Evolutionary conservation across 73 alveolate genomes (phyloP), one percentile per base, ranked within the genome.

Genomic region (Halteria grandinella): DNA sequence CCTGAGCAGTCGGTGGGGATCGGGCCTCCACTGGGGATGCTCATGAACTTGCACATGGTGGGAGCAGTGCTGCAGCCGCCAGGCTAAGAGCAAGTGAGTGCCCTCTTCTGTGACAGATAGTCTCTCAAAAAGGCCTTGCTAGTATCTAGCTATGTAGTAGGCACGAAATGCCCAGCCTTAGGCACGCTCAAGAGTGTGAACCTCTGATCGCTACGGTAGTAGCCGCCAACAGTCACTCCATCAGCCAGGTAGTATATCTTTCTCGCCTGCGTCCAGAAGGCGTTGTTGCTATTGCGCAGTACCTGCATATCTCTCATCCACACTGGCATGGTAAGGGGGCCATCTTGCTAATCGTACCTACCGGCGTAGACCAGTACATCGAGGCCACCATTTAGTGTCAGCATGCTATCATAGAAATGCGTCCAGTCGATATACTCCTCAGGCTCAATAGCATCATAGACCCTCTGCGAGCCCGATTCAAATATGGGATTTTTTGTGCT

Each of bases 161-260:
- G 72, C 3, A 54, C 83, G 33, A 48, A 70, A 49, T 70, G 83
- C 36, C 83, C 83, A 29, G 83, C 70, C 29, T 49, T 49, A 18
- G 63, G 63, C 43, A 70, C 55, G 12, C 52, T 49, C n/a, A 70
- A 33, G 25, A 49, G n/a, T 1, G 55, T 70, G 5, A 70, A 24
- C 12, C 17, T 49, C 3, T 12, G 28, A 11, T 6, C 37, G 4
- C 33, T 5, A 14, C 47, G 29, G 41, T 25, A 50, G 57, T 70
- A 70, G 4, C 83, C 83, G 23, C 83, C 83, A 50, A 70, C 69
- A 11, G 14, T 21, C 11, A 1, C 29, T 12, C 33, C 32, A 12
- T 32, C 55, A 70, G 47, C 83, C 1, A 50, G 7, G 25, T 51
- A 48, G 48, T 50, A 70, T 5, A 70, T 17, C 27, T 70, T 18